A percentile compares a stretch with the other conserved stretches of the same genome.
These are phyloP conservation scores for Sugiyamaella marilandica DNA, from an alignment of 805 yeast genomes.

Conservation along the genomic window DNA sequence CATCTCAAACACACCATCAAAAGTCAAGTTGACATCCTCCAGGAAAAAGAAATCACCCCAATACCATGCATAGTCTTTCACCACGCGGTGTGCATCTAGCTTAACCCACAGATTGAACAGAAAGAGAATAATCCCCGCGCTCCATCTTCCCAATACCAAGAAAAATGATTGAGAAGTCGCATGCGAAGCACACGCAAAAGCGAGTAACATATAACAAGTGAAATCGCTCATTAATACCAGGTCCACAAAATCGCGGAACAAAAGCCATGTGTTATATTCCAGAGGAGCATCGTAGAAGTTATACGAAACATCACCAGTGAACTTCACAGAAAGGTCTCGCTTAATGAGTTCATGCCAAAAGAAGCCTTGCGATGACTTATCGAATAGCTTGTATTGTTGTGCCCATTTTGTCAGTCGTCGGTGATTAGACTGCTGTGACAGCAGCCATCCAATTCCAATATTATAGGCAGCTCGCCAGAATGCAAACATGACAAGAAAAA, in stretches of 20 bases:
- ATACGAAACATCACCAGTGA: conserved; percentile 36
- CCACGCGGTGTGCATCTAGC: conserved; percentile 80
- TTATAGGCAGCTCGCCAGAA: conserved; percentile 77
- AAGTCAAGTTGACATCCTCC: conserved; percentile 63
- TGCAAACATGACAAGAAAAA: conserved; percentile 53
- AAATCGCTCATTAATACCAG: conserved; percentile 82
- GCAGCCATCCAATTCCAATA: conserved; percentile 69
- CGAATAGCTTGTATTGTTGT: conserved; percentile 42
- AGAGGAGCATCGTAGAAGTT: conserved; percentile 47
- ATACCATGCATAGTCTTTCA: conserved; percentile 89
- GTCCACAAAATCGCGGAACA: conserved; percentile 75
- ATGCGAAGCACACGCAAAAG: conserved; percentile 39
- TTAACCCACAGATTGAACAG: conserved; percentile 80
- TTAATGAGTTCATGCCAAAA: conserved; percentile 40
- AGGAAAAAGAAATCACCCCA: conserved; percentile 92
- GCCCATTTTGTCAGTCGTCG: conserved; percentile 52
- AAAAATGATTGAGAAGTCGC: conserved; percentile 40
- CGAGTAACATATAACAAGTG: conserved; percentile 64
- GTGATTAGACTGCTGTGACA: conserved; percentile 61
- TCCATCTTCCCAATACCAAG: conserved; percentile 47
- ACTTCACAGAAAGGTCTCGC: conserved; percentile 44
- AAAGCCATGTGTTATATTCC: conserved; percentile 78
- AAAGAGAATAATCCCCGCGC: conserved; percentile 56
- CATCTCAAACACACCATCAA: conserved; percentile 85
- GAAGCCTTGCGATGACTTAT: conserved; percentile 24